These are phyloP conservation scores for Ceriops decandra DNA, from an alignment of 345 rosid species.

Conservation along the genomic window DNA sequence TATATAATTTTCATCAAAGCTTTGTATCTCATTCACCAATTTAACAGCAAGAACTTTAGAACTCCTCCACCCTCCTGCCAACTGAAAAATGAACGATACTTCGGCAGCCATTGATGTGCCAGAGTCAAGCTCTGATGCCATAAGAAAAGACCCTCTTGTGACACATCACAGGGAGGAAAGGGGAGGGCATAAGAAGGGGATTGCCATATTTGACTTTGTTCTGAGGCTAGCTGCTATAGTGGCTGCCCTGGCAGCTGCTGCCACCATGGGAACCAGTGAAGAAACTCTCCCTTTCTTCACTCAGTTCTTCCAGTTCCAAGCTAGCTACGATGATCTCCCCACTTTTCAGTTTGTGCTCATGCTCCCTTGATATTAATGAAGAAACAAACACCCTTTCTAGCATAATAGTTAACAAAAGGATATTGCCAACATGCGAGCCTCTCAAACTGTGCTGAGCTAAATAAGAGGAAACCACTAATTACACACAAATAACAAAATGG, in stretches of 20 bases:
- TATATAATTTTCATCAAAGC: slow-evolving; percentile 16
- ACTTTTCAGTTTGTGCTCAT: slow-evolving; percentile 49
- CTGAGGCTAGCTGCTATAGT: slow-evolving; percentile 58
- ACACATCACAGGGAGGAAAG: slow-evolving; percentile 19
- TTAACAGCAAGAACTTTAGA: neutral
- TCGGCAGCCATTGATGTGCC: slow-evolving; percentile 35
- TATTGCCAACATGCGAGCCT: too few relatives aligned
- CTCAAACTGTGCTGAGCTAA: too few relatives aligned
- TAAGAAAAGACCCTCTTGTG: slow-evolving; percentile 41
- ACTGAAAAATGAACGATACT: slow-evolving; percentile 1
- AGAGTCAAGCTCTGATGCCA: slow-evolving; percentile 37
- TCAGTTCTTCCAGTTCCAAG: slow-evolving; percentile 89
- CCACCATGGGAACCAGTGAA: slow-evolving; percentile 69
- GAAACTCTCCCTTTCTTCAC: slow-evolving; percentile 86
- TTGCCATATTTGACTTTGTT: slow-evolving; percentile 67
- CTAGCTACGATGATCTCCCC: slow-evolving; percentile 65
- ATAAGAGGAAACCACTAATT: too few relatives aligned
- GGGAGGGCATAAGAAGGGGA: slow-evolving; percentile 45
- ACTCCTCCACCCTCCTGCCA: neutral
- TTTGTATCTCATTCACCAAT: slow-evolving; percentile 2
- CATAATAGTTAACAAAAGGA: too few relatives aligned
- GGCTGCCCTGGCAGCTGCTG: slow-evolving; percentile 50
- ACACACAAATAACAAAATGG: too few relatives aligned
- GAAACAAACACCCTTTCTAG: too few relatives aligned
- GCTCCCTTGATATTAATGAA: too few relatives aligned